Conservation (phyloP, 2,329 filamentous ascomycete species). For the Ilyonectria sp. region DNA sequence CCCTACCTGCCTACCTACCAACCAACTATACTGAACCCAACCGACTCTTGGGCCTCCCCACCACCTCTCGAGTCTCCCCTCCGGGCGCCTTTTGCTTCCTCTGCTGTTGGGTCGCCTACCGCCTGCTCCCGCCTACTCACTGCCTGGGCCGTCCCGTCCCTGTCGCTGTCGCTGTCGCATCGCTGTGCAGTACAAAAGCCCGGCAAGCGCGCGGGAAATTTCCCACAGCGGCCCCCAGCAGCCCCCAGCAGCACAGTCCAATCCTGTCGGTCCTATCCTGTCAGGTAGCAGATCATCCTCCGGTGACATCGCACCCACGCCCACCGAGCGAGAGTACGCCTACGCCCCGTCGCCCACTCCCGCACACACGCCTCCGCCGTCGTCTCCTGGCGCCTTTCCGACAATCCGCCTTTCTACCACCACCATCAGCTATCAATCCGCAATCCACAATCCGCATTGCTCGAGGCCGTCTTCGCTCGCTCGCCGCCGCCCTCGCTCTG, state of each 20-base stretch:
- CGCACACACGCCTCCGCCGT: constrained; percentile 43
- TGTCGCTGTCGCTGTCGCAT: constrained; percentile 25
- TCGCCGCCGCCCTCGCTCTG: constrained; percentile 35
- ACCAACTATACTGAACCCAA: constrained; percentile 21
- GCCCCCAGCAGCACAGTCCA: constrained; percentile 22
- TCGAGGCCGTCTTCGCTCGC: constrained; percentile 38
- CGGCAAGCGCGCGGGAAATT: constrained; percentile 47
- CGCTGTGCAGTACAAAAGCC: constrained; percentile 17
- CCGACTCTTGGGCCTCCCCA: constrained; percentile 27
- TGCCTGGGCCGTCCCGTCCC: constrained; percentile 4
- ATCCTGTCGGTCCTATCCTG: constrained; percentile 23
- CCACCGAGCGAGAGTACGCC: constrained; percentile 30
- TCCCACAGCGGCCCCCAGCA: constrained; percentile 30
- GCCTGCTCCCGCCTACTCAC: constrained; percentile 1
- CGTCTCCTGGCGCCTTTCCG: constrained; percentile 42
- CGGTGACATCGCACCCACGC: constrained; percentile 35
- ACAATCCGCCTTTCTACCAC: constrained; percentile 36
- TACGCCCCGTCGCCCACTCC: constrained; percentile 40
- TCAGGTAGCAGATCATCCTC: constrained; percentile 33
- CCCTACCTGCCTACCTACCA: constrained; percentile 14
- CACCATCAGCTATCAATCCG: constrained; percentile 32
- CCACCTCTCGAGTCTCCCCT: constrained; percentile 10
- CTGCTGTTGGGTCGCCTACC: constrained; percentile 18
- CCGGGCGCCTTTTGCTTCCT: constrained; percentile 14
- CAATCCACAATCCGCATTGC: constrained; percentile 41